Conservation (phyloP, 768 basidiomycete genomes). For the Russula brevipes region DNA sequence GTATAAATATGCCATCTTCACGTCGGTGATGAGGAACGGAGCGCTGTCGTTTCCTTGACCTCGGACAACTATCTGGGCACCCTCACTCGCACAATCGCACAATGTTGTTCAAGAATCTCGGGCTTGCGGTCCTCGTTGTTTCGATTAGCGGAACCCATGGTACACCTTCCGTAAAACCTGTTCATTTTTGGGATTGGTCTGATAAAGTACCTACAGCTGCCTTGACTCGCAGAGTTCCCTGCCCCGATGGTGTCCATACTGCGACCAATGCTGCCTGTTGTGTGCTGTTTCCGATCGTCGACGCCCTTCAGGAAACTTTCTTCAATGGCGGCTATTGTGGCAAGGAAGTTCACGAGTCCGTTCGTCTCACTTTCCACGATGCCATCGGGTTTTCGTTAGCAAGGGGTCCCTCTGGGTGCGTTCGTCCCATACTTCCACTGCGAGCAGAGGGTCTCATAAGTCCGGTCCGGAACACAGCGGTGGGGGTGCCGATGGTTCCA, state of each 20-base stretch:
- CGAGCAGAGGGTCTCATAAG: background rate
- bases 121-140: conserved; percentile 23
- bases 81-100: conserved; percentile 14
- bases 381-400: conserved; percentile 25
- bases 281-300: conserved; percentile 31
- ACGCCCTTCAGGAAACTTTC: conserved; percentile 31
- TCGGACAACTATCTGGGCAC: background rate
- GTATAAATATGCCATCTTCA: background rate
- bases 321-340: conserved; percentile 32
- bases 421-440: background rate
- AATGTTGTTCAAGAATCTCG: conserved; percentile 22
- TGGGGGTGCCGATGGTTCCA: conserved; percentile 44
- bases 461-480: conserved; percentile 20
- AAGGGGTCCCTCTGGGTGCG: conserved; percentile 21
- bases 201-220: conserved; percentile 18
- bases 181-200: background rate
- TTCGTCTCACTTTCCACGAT: conserved; percentile 32
- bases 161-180: background rate
- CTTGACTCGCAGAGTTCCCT: conserved; percentile 27
- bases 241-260: conserved; percentile 32
- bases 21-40: background rate
- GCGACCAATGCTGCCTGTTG: conserved; percentile 33
- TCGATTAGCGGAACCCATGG: conserved; percentile 22
- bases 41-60: background rate
- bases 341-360: conserved; percentile 31